Base-by-base conservation (phyloP, 2,329 filamentous ascomycete species). In the Cyphellophora attinorum region DNA sequence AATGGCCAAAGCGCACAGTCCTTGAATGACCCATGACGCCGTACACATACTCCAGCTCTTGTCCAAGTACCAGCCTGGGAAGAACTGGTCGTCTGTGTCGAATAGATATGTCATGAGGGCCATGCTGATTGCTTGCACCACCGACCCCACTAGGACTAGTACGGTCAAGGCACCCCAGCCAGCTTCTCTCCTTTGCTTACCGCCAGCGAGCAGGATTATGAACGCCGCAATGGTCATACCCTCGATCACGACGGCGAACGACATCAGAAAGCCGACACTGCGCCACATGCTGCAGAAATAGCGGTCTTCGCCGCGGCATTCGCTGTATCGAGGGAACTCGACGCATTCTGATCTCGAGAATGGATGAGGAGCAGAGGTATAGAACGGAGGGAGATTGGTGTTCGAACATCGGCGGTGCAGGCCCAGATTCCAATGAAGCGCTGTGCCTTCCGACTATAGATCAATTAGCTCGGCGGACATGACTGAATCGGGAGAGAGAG, bases 261-360 rank as follows among this genome's bases (percentile, higher is more conserved):
- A 83, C 64, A 93, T 85, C 45, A 94, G 61, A 60, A 95, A 96
- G 15, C 84, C 86, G 21, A 85, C 78, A 16, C 78, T 85, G 39
- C 83, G 74, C 89, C 89, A 98, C 71, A 93, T 81, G 50, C 78
- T 81, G 67, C 91, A 96, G 62, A 96, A 95, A 51, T 78, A 76
- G 33, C 76, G 70, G 48, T 79, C 73, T 34, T 75, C 72, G 48
- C 68, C 71, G 36, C 65, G 62, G 59, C 84, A 89, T 54, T 85
- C 78, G 37, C 73, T 66, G 35, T 71, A 62, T 44, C 70, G 67
- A 3, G 85, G 85, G 57, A 86, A 91, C 19, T 65, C 61, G 15
- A 67, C 65, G 57, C 82, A 88, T 21, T 47, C 39, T 8, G 42
- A 54, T 45, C 60, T 61, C 17, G 52, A 58, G n/a, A n/a, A n/a